Evolutionary conservation across 768 basidiomycete genomes (phyloP).

Genomic region (Kondoa malvinella): DNA sequence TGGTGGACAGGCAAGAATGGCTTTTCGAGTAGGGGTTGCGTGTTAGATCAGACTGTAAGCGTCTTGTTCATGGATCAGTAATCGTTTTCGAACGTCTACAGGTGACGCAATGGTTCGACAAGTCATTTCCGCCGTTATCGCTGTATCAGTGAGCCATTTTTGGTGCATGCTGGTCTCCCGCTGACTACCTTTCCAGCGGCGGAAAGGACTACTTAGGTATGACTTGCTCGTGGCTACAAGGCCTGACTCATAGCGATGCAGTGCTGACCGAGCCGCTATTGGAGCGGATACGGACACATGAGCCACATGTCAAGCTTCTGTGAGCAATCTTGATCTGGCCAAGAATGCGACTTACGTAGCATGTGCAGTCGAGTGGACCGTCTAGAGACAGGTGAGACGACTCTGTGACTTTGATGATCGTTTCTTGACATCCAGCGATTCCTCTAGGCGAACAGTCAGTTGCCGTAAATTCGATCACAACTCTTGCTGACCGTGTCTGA

Average conservation of each 20-base stretch:
- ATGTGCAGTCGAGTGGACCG: neutral
- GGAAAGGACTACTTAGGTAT: constrained; percentile 35
- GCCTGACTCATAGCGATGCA: constrained; percentile 7
- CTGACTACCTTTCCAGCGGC: constrained; percentile 31
- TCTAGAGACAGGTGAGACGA: neutral
- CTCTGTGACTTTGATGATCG: neutral
- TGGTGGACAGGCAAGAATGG: constrained; percentile 40
- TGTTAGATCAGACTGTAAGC: constrained; percentile 26
- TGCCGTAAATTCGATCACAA: neutral
- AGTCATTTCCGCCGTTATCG: constrained; percentile 37
- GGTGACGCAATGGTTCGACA: constrained; percentile 37
- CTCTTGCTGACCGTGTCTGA: neutral
- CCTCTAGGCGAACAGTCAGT: neutral
- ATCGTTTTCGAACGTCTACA: no score
- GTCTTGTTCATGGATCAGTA: neutral
- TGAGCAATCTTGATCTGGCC: constrained; percentile 35
- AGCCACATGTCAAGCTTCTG: constrained; percentile 36
- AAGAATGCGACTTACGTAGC: constrained; percentile 27
- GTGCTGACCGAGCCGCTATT: constrained; percentile 37
- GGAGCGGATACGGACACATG: constrained; percentile 35
- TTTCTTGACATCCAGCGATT: neutral
- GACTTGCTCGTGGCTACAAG: neutral
- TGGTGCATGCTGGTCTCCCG: neutral
- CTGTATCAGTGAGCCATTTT: constrained; percentile 25
- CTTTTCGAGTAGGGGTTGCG: constrained; percentile 35